Base-by-base conservation (phyloP, 345 rosid genomes). In the Eucalyptus cladocalyx region DNA sequence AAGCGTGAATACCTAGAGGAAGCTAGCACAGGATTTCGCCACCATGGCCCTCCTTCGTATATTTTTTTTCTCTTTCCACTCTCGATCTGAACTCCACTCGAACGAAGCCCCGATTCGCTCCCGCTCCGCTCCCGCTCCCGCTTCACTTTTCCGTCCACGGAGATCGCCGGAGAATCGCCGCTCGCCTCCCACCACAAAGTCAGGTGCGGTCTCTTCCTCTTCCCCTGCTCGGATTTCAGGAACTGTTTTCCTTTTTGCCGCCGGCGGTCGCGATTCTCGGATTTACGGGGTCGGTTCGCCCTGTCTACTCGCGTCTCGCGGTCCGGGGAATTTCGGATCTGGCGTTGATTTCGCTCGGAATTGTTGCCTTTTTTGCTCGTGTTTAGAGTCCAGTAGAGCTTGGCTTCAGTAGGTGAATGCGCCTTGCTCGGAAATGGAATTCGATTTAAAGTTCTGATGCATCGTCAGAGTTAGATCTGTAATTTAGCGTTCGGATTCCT, bases 401-500 rank as follows among this genome's bases (percentile, higher is more conserved):
- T 19, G 12, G 83, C 16, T 76, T 37, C 6, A 40, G 83, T 37
- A 76, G 83, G 30, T 76, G 28, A 40, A 37, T 40, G 83, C 24
- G 83, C 50, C 43, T 89, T 89, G 40, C 45, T 62, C 34, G 47
- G 83, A 76, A 37, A 76, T 76, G 83, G 88, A 81, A 88, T 86
- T 80, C 88, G 90, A 65, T 89, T 87, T 28, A 58, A 60, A 88
- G 67, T 50, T 50, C 50, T 40, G 43, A 48, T 87, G 67, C 60
- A 19, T 48, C 62, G 42, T 47, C n/a, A n/a, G 67, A 54, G 28
- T 89, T n/a, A 30, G 93, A 90, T 89, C 90, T 53, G 80, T 76
- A 10, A 17, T 76, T 37, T 76, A 11, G 26, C 5, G 15, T 37
- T 21, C 47, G 12, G 47, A 76, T 37, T 76, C 15, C 83, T 19